Evolutionary conservation across 116 monocot species (phyloP).

Genomic region (Iris pallida): DNA sequence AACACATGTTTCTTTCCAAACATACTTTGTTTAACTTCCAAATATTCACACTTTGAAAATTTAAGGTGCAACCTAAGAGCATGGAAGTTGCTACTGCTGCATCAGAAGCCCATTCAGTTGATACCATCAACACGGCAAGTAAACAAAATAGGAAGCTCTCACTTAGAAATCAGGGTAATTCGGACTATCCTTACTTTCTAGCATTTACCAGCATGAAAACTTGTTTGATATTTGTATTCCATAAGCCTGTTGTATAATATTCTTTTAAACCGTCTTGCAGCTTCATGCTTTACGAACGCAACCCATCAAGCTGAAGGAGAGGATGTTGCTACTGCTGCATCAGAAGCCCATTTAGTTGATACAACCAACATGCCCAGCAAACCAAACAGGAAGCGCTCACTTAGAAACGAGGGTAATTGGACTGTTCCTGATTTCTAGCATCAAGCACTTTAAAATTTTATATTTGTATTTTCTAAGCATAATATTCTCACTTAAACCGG

Average conservation of each 20-base stretch:
- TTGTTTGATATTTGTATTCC: neutral
- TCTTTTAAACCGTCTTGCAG: constrained; percentile 1
- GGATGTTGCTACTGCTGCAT: constrained; percentile 2
- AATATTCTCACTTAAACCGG: neutral
- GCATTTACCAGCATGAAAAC: neutral
- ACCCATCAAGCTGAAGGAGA: neutral
- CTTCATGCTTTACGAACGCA: neutral
- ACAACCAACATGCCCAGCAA: neutral
- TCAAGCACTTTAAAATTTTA: neutral
- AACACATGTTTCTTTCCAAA: too few species aligned
- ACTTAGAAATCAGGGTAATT: neutral
- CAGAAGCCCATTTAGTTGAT: neutral
- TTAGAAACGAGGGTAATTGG: constrained; percentile 1
- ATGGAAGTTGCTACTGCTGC: neutral
- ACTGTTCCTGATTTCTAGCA: neutral
- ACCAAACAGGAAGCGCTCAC: neutral
- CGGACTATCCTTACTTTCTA: neutral
- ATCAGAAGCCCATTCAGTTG: neutral
- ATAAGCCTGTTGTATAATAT: neutral
- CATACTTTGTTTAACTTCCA: too few species aligned
- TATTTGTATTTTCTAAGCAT: neutral
- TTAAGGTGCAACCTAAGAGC: neutral
- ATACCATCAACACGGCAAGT: neutral
- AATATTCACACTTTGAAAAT: neutral
- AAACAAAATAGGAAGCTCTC: neutral